These are phyloP conservation scores for Hyaloscypha variabilis DNA, from an alignment of 495 filamentous ascomycete genomes.

Conservation along the genomic window DNA sequence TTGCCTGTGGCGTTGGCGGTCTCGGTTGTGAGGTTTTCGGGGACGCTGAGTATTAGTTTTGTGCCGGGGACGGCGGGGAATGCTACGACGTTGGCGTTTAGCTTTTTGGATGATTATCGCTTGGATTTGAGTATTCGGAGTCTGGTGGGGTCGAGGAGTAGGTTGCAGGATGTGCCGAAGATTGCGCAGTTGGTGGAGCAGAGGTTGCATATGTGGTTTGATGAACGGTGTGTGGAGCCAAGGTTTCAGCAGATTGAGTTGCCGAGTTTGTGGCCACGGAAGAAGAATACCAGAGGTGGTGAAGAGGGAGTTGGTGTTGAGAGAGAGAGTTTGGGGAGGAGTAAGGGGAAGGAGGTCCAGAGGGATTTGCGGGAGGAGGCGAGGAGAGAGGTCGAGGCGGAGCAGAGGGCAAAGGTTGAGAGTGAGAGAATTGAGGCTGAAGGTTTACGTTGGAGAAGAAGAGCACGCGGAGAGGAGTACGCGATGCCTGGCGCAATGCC, in stretches of 20 bases:
- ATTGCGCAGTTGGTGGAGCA: constrained; percentile 94
- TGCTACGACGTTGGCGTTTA: constrained; percentile 85
- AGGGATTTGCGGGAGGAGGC: constrained; percentile 49
- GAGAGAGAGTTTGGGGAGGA: constrained; percentile 40
- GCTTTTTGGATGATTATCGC: constrained; percentile 93
- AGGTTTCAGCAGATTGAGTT: constrained; percentile 93
- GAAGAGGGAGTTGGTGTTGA: constrained; percentile 38
- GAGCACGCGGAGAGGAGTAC: constrained; percentile 26
- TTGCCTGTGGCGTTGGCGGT: constrained; percentile 90
- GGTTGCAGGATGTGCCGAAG: constrained; percentile 95
- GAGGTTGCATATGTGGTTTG: constrained; percentile 93
- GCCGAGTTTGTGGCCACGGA: constrained; percentile 93
- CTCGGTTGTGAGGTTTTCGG: constrained; percentile 89
- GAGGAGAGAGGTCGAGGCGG: constrained; percentile 46
- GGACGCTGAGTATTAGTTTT: constrained; percentile 90
- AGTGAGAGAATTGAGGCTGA: constrained; percentile 30
- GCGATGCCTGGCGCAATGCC: constrained; percentile 36
- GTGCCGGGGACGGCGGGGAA: constrained; percentile 63
- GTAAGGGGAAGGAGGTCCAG: constrained; percentile 48
- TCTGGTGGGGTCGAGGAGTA: constrained; percentile 85
- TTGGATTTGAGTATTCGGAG: constrained; percentile 90
- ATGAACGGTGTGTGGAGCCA: constrained; percentile 93
- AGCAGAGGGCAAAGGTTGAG: constrained; percentile 37
- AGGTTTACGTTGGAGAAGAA: constrained; percentile 29
- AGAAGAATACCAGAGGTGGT: constrained; percentile 73